phyloP scores from a whole-genome alignment of 345 rosid species.

The Salix udensis region DNA sequence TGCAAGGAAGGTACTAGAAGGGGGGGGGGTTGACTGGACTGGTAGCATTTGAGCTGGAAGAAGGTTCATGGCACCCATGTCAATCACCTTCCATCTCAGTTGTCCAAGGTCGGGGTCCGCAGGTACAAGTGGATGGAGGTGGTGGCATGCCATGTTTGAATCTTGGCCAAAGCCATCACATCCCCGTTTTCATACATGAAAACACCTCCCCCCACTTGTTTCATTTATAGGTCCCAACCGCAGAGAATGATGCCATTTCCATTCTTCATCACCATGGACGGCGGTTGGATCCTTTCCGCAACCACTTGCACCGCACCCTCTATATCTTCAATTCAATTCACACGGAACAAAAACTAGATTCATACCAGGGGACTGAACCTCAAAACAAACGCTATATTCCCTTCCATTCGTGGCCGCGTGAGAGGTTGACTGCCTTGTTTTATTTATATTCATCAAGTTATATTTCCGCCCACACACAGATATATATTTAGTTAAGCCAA shows the following conservation, averaged over 20 bases:
- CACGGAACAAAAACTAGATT: neutral
- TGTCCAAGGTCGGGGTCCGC: neutral
- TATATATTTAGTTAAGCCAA: no score
- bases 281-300: neutral
- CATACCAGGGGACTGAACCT: neutral
- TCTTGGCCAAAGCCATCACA: neutral
- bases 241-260: neutral
- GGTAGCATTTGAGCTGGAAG: neutral
- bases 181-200: neutral
- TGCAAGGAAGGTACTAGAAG: no score
- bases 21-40: neutral
- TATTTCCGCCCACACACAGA: no score
- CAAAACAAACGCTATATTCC: neutral
- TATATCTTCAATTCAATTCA: neutral
- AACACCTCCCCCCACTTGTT: neutral
- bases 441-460: neutral
- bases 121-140: neutral
- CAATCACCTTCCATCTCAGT: neutral
- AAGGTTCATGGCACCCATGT: neutral
- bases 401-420: neutral
- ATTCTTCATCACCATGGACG: neutral
- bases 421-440: neutral
- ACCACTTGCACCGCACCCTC: neutral
- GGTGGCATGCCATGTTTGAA: neutral
- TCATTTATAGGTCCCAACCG: neutral